These are phyloP conservation scores for Colletotrichum sp. DNA, from an alignment of 2,329 filamentous ascomycete species.

Conservation along the genomic window DNA sequence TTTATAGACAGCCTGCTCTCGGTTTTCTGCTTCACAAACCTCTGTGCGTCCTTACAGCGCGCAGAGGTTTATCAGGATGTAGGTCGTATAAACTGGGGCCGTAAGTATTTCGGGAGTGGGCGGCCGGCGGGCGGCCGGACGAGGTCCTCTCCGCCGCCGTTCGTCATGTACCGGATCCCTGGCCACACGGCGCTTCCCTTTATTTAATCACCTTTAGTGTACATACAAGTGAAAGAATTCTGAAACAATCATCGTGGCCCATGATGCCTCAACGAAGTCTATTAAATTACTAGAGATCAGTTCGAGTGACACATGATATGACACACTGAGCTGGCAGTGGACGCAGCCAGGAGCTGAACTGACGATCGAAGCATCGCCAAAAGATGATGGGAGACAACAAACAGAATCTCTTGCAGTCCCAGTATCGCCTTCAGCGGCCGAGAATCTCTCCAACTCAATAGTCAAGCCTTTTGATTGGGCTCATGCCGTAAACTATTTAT, in stretches of 20 bases:
- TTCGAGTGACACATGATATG: neutral
- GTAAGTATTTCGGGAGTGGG: neutral
- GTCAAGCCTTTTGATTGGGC: neutral
- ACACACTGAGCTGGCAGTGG: neutral
- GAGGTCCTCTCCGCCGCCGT: neutral
- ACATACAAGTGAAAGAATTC: neutral
- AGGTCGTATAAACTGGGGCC: neutral
- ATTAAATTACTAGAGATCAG: neutral
- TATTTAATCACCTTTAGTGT: neutral
- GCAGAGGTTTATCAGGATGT: neutral
- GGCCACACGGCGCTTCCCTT: neutral
- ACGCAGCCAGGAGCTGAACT: neutral
- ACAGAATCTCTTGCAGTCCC: neutral
- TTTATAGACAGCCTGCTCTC: neutral
- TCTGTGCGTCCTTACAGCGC: neutral
- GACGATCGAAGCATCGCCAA: neutral
- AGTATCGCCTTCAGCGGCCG: neutral
- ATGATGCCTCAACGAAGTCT: neutral
- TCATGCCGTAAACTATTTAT: neutral
- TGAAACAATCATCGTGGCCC: neutral
- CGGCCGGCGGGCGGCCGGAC: neutral
- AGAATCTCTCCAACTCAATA: neutral
- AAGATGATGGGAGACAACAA: neutral
- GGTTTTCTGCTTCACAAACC: neutral
- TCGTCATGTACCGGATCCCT: neutral